Base-by-base conservation (phyloP, 805 yeast species). In the Ogataea trehaloabstinens region DNA sequence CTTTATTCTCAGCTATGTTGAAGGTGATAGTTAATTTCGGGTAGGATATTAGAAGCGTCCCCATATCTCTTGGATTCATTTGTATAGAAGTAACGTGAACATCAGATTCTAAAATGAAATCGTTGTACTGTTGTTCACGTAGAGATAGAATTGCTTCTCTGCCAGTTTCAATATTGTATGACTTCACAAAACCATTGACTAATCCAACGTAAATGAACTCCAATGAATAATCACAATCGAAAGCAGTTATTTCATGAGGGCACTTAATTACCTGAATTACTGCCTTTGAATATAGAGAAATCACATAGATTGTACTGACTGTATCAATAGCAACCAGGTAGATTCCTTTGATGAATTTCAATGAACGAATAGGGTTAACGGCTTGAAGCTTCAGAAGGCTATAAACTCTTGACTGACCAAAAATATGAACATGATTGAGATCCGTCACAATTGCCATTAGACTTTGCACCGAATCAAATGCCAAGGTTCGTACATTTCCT, bases 1-100 rank as follows among this genome's bases (percentile, higher is more conserved):
- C 61, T 19, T 73, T 73, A 24, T 76, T 82, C 3, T 77, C 75
- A 0, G 79, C 68, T 22, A 93, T 49, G 1, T 86, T 81, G 60
- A 82, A 91, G 3, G 78, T 65, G 1, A 89, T 75, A 0, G 90
- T 88, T 32, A 78, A 70, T 40, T 77, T 78, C 4, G 76, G 65
- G 58, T 90, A 93, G 0, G 88, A 78, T 7, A 93, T 74, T 46
- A 93, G 68, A 2, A 93, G 43, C 0, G 83, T 71, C 0, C 95
- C 91, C 6, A 88, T 70, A 57, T 93, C 97, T 46, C 97, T 72
- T 4, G 99, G 99, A 54, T 87, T 93, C 74, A 95, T 72, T 45
- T 78, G 77, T 3, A 93, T 61, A 0, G 82, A 68, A 1, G 76
- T 56, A 1, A 89, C 93, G 1, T 85, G 79, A 11, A 49, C 44